Conservation (phyloP, 305 asterid genomes). For the Plantago coronopus region DNA sequence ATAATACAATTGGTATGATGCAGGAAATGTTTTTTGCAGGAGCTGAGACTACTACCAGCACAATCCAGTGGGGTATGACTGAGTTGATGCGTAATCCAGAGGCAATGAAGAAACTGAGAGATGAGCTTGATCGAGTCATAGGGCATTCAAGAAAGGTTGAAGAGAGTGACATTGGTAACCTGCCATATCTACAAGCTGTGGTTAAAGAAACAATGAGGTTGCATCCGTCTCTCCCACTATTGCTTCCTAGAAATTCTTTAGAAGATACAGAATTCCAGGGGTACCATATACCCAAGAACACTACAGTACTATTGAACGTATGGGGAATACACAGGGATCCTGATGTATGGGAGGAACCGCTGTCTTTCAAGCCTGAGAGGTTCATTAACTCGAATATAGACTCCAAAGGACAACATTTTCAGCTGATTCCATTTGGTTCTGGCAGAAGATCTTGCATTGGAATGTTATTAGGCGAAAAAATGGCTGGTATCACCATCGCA, state of each 20-base stretch:
- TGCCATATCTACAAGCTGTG: constrained; percentile 24
- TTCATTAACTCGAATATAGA: constrained; percentile 19
- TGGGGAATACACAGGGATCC: constrained; percentile 26
- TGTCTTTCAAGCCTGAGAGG: constrained; percentile 24
- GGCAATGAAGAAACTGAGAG: constrained; percentile 1
- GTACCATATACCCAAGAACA: constrained; percentile 18
- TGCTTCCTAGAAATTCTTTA: constrained; percentile 8
- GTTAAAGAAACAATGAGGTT: constrained; percentile 26
- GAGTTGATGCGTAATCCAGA: constrained; percentile 8
- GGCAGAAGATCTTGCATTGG: constrained; percentile 12
- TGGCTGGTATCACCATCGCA: constrained; percentile 7
- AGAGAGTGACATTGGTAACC: constrained; percentile 2
- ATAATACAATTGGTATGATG: background rate
- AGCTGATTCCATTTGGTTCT: constrained; percentile 17
- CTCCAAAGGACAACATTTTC: constrained; percentile 22
- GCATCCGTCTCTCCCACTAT: constrained; percentile 19
- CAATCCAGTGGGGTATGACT: constrained; percentile 9
- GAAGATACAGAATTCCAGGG: constrained; percentile 18
- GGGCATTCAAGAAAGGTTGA: constrained; percentile 13
- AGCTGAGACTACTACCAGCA: constrained; percentile 12
- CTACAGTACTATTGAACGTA: constrained; percentile 19
- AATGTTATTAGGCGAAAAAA: constrained; percentile 10
- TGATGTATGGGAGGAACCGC: constrained; percentile 24
- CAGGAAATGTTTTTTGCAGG: constrained; percentile 10
- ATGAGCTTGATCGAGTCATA: constrained; percentile 3